Evolutionary conservation across 2,329 filamentous ascomycete genomes (phyloP).

Genomic region (Alternaria alternata): DNA sequence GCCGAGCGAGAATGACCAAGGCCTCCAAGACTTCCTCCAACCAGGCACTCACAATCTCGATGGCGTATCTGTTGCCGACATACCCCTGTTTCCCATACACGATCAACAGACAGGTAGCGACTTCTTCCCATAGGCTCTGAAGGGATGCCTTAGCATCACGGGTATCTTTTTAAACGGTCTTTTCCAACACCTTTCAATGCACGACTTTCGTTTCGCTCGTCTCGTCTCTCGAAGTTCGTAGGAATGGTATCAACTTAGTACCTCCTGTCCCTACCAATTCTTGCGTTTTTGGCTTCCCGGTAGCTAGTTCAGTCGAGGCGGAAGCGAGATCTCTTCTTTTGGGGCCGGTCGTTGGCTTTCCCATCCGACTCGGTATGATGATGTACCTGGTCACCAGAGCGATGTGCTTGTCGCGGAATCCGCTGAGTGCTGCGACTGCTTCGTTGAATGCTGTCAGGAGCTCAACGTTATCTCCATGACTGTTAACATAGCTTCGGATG

Average conservation of each 20-base stretch:
- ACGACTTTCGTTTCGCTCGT: conserved; percentile 53
- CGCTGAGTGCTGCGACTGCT: conserved; percentile 55
- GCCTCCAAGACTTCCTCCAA: conserved; percentile 42
- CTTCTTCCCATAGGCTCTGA: conserved; percentile 12
- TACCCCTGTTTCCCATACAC: conserved; percentile 43
- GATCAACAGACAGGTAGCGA: conserved; percentile 32
- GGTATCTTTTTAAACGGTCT: not conserved
- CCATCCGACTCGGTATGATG: conserved; percentile 53
- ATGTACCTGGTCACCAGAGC: conserved; percentile 63
- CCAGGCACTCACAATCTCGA: conserved; percentile 41
- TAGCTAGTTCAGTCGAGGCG: conserved; percentile 52
- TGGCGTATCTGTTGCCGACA: conserved; percentile 41
- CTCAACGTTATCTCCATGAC: conserved; percentile 33
- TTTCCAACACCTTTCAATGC: not conserved
- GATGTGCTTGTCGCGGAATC: conserved; percentile 62
- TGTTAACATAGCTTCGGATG: conserved; percentile 56
- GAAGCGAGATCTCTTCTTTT: conserved; percentile 55
- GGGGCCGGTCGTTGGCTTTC: conserved; percentile 29
- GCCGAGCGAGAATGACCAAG: conserved; percentile 43
- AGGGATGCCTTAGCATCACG: not conserved
- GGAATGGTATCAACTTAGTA: conserved; percentile 62
- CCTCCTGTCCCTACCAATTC: conserved; percentile 61
- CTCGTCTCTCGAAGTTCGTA: conserved; percentile 62
- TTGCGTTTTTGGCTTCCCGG: conserved; percentile 42
- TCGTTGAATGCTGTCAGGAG: conserved; percentile 57